Evolutionary conservation across 177 flowering plant species (phyloP), one percentile per base, ranked within the genome.

Genomic region (Vitis hybrid): DNA sequence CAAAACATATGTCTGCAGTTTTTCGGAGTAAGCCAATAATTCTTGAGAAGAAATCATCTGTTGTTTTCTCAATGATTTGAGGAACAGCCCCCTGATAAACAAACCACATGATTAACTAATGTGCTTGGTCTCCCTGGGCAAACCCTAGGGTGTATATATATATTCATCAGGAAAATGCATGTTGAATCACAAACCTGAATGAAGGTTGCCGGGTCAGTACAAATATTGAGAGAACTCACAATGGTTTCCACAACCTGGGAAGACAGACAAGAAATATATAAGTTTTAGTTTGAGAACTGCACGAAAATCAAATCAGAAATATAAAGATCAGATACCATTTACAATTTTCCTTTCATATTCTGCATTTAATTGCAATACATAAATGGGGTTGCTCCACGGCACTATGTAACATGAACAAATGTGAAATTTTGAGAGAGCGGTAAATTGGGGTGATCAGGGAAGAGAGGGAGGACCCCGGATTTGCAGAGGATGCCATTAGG

Each of bases 21-120:
- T 74, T 71, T 62, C 49, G 62, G 16, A 84, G 76, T n/a, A 82
- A 21, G 39, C 57, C 8, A 12, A 61, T 51, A 51, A 71, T 76
- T 14, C 65, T 75, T 2, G 74, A 60, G 59, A 80, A 78, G 79
- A 82, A 82, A 26, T 70, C 77, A 8, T 76, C 74, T 1, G 67
- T 13, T 31, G 84, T 80, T 10, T 73, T 75, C 70, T 77, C 71
- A 26, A 84, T 71, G 16, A 84, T 80, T 21, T 75, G 76, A 29
- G 85, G 85, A 45, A 84, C 9, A 62, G 87, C 87, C 9, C 72
- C 85, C 87, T 84, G 78, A 49, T 39, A 16, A 12, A 53, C 4
- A 14, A 45, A 64, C 15, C 10, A 39, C 45, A 39, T 39, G 45
- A 39, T 39, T 39, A 39, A 4, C 45, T 39, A 7, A 39, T 39